A percentile compares a stretch with the other conserved stretches of the same genome.
Conservation (phyloP, 768 basidiomycete species). For the Sistotremastrum suecicum region DNA sequence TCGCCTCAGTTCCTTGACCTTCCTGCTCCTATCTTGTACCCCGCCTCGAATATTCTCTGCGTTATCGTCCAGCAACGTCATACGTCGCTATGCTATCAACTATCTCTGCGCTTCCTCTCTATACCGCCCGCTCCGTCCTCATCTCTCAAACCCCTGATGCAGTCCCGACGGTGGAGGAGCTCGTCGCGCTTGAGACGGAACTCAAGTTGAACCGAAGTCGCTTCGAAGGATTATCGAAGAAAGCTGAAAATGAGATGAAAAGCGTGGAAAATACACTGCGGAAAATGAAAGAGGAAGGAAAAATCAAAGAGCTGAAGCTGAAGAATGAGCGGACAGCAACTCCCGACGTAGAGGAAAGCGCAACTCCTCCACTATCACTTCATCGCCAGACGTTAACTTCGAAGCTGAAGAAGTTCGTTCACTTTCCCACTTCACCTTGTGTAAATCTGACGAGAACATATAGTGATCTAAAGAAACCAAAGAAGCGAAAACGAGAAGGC, state of each 20-base stretch:
- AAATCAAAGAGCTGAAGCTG: constrained; percentile 6
- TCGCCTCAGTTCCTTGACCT: too few species aligned
- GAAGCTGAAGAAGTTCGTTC: too few species aligned
- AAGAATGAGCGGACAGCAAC: constrained; percentile 6
- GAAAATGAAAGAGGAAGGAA: constrained; percentile 55
- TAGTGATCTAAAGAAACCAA: too few species aligned
- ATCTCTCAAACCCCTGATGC: constrained; percentile 41
- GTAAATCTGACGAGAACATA: too few species aligned
- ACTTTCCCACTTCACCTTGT: too few species aligned
- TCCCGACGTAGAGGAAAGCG: not conserved
- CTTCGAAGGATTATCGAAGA: constrained; percentile 50
- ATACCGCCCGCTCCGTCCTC: constrained; percentile 39
- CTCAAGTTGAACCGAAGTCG: constrained; percentile 38
- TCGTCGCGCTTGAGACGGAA: constrained; percentile 50
- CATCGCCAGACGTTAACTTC: too few species aligned
- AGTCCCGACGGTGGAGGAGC: constrained; percentile 60
- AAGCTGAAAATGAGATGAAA: constrained; percentile 62
- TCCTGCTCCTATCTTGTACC: too few species aligned
- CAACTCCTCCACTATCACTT: too few species aligned
- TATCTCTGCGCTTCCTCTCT: constrained; percentile 20
- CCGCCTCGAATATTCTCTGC: too few species aligned
- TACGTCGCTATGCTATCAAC: not conserved
- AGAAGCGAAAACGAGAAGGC: constrained; percentile 57
- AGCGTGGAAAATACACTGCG: constrained; percentile 66
- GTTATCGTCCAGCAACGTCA: too few species aligned